These are phyloP conservation scores for Calycina herbarum DNA, from an alignment of 2,329 filamentous ascomycete genomes.

Conservation along the genomic window DNA sequence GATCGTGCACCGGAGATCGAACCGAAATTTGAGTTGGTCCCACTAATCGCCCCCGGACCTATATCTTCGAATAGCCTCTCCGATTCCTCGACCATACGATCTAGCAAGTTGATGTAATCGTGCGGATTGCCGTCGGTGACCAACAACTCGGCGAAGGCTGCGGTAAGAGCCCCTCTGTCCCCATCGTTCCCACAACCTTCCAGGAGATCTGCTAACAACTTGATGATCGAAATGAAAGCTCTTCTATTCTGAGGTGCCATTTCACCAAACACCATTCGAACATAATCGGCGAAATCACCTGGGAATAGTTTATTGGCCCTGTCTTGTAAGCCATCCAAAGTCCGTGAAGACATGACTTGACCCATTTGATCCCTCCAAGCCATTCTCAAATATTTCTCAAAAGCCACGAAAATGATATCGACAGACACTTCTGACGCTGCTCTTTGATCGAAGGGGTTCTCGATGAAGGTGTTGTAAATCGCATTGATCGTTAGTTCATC, in stretches of 20 bases:
- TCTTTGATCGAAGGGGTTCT: conserved; percentile 78
- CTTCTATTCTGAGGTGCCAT: conserved; percentile 71
- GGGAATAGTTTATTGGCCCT: conserved; percentile 65
- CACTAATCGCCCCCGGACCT: conserved; percentile 35
- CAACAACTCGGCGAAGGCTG: conserved; percentile 84
- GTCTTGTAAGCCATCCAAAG: conserved; percentile 73
- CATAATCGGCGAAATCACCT: conserved; percentile 71
- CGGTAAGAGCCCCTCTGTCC: conserved; percentile 82
- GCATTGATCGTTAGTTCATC: conserved; percentile 85
- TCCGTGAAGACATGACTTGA: conserved; percentile 71
- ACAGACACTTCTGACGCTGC: conserved; percentile 72
- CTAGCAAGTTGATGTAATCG: conserved; percentile 83
- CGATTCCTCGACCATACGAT: conserved; percentile 85
- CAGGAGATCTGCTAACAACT: conserved; percentile 80
- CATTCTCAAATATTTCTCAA: conserved; percentile 87
- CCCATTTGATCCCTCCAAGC: conserved; percentile 91
- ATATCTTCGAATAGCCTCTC: conserved; percentile 81
- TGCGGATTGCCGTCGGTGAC: conserved; percentile 75
- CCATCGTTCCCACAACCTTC: conserved; percentile 90
- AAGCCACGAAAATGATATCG: conserved; percentile 85
- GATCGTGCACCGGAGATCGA: conserved; percentile 33
- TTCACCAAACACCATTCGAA: conserved; percentile 62
- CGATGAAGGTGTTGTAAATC: conserved; percentile 83
- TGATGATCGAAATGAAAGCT: conserved; percentile 81
- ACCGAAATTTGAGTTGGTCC: conserved; percentile 27